Base-by-base conservation (phyloP, 2,329 filamentous ascomycete genomes). In the Diaporthe sp. region DNA sequence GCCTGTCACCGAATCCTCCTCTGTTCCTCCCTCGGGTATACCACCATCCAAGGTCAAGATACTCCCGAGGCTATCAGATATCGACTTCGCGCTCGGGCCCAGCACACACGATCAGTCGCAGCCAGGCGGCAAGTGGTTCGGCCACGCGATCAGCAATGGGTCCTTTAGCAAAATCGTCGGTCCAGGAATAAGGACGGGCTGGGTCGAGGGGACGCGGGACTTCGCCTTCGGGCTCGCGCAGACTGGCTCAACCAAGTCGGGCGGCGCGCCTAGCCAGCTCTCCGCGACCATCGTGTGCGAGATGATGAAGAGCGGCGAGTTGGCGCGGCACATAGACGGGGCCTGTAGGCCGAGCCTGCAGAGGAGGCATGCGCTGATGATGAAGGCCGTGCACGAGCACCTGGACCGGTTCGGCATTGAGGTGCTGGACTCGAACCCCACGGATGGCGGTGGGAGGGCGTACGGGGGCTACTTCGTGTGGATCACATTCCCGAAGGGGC, bases 381-480 rank as follows among this genome's bases (percentile, higher is more conserved):
- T 92, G 77, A 79, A 82, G 2, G 91, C 92, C 0, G 89, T 97
- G 34, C 81, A 88, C 51, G 81, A 87, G 69, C 82, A 93, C 65
- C 86, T 97, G 2, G 81, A 88, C 0, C 93, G 93, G 0, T 85
- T 94, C 0, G 93, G 92, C 2, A 89, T 94, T 0, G 81, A 74
- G 39, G 82, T 87, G 46, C 80, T 82, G 39, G 82, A 85, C 80
- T 82, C 28, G 82, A 85, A 79, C 82, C 78, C 46, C 78, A 83
- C 79, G 19, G 83, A 89, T 73, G 79, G 82, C 1, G 82, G 85
- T 73, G 83, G 86, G 46, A 82, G 85, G 4, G 80, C 42, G 93
- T 93, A 92, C 42, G 95, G 95, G 0, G 95, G 95, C 0, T 98
- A 96, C 82, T 98, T 98, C 82, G 86, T 98, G 65, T 98, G 95